Conservation (phyloP, 345 rosid genomes). For the Orychophragmus violaceus region DNA sequence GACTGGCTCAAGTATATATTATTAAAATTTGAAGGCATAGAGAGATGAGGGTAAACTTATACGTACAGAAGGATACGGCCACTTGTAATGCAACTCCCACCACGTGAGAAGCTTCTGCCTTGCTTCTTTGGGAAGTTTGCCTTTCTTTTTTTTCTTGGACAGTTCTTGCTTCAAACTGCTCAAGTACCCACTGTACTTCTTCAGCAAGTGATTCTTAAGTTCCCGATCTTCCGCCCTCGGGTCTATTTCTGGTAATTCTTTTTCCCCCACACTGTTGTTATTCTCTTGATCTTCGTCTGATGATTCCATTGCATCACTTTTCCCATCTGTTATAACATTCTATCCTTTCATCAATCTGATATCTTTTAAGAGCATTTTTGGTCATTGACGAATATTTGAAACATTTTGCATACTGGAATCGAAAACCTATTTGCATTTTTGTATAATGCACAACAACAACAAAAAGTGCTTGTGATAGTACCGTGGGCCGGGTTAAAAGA, state of each 20-base stretch:
- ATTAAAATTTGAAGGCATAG: no score
- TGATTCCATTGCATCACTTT: conserved; percentile 71
- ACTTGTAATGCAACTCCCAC: conserved; percentile 99
- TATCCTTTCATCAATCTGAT: neutral
- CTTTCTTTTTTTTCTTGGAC: conserved; percentile 98
- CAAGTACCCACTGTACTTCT: conserved; percentile 91
- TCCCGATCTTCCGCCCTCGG: conserved; percentile 94
- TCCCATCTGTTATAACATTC: conserved; percentile 51
- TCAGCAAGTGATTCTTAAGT: conserved; percentile 82
- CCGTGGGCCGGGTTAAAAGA: neutral
- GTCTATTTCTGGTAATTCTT: conserved; percentile 78
- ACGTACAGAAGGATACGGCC: conserved; percentile 98
- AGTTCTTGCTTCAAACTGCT: conserved; percentile 95
- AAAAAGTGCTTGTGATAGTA: conserved; percentile 7
- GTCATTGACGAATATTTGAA: neutral
- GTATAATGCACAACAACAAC: neutral
- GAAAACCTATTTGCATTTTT: neutral
- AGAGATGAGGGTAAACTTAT: conserved; percentile 2
- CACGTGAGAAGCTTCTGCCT: conserved; percentile 94
- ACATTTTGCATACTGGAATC: neutral
- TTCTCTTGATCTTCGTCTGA: conserved; percentile 39
- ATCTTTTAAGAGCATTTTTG: neutral
- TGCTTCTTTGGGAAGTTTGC: conserved; percentile 97
- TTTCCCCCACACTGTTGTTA: conserved; percentile 31
- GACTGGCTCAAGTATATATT: neutral